Evolutionary conservation across 768 basidiomycete species (phyloP), one percentile per base, ranked within the genome.

Genomic region (Cyclocybe cylindracea): DNA sequence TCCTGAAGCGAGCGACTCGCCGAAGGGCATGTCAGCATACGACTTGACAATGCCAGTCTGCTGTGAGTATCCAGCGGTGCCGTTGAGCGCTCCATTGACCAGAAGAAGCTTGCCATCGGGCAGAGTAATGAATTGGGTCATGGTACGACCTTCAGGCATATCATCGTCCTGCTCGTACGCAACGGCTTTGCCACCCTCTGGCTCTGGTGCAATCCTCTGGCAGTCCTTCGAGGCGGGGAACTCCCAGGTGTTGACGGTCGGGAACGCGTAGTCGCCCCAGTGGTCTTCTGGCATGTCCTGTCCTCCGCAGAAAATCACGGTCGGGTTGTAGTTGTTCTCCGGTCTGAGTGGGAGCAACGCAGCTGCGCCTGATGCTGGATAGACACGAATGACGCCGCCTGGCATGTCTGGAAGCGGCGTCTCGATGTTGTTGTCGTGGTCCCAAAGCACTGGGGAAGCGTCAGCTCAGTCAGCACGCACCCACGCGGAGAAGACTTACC

Each of bases 281-380:
- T 72, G 73, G 7, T 75, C 71, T 10, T 82, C 85, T 4, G 84
- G 74, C 79, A 95, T 86, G 66, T 87, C 78, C 5, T 82, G 80
- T 31, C 95, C 95, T 42, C 95, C 95, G 58, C 95, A 98, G 71
- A 97, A 94, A 40, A 98, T 62, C 40, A 96, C 66, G 0, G 91
- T 91, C 0, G 87, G 91, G 0, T 77, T 81, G 67, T 89, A 98
- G 64, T 90, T 87, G 73, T 95, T 96, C 18, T 77, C 87, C 6
- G 89, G 87, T 1, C 90, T 94, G 18, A 98, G 78, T 5, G 95
- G 94, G 0, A 98, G 80, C 88, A 98, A 91, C 39, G 87, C 88
- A 3, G 78, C 80, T 0, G 87, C 94, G 31, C 90, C 92, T 7
- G 92, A 92, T 0, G 88, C 94, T 6, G 93, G 93, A 63, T 94